Conservation (phyloP, 768 basidiomycete genomes). For the Tubosaeta sp. region DNA sequence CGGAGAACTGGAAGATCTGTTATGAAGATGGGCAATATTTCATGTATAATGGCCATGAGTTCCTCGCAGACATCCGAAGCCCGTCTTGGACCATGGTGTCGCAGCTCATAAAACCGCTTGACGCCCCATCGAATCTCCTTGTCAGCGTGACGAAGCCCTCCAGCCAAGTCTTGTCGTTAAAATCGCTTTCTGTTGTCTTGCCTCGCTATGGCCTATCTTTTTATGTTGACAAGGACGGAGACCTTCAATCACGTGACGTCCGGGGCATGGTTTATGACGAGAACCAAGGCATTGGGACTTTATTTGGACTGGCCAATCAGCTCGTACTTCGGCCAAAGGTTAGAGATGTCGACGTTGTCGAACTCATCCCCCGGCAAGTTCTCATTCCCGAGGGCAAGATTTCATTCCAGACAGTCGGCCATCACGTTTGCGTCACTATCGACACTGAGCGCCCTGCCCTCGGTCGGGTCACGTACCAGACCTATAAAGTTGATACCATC, state of each 20-base stretch:
- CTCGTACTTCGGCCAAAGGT: slow-evolving; percentile 37
- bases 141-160: slow-evolving; percentile 7
- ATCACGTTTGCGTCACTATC: slow-evolving; percentile 12
- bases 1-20: slow-evolving; percentile 25
- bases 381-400: slow-evolving; percentile 37
- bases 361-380: slow-evolving; percentile 14
- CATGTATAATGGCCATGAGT: slow-evolving; percentile 1
- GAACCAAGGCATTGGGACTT: slow-evolving; percentile 38
- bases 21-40: slow-evolving; percentile 4
- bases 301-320: slow-evolving; percentile 40
- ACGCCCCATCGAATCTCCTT: slow-evolving; percentile 18
- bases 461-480: slow-evolving; percentile 15
- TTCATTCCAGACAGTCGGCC: slow-evolving; percentile 27
- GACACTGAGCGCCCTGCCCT: background rate
- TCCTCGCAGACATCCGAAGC: slow-evolving; percentile 28
- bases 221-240: slow-evolving; percentile 27
- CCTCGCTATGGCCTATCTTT: slow-evolving; percentile 42
- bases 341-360: background rate
- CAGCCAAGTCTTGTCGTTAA: background rate
- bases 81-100: slow-evolving; percentile 26
- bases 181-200: slow-evolving; percentile 28
- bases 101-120: slow-evolving; percentile 18
- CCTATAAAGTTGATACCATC: slow-evolving; percentile 26
- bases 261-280: slow-evolving; percentile 39
- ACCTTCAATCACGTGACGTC: slow-evolving; percentile 39